Evolutionary conservation across 345 rosid genomes (phyloP), one percentile per base, ranked within the genome.

Genomic region (Brassica carinata): DNA sequence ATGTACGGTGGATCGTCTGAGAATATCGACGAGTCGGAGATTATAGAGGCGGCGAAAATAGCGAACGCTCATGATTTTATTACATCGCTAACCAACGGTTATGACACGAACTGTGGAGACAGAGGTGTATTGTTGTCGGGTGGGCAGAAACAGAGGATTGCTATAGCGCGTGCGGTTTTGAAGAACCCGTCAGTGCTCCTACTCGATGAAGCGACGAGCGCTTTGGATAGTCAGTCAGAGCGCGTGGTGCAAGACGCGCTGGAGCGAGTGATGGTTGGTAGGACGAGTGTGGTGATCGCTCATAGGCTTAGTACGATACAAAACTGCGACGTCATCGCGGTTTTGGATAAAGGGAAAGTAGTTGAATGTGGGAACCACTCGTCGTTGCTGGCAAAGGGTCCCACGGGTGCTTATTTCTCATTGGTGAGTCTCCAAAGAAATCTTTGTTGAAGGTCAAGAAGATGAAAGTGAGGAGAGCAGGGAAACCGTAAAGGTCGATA

Each of bases 31-130:
- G 90, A 90, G 64, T 81, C 87, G 0, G 94, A 90, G 59, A 84
- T 92, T 48, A 77, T 85, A 2, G 89, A 89, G 45, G 83, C 86
- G 0, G 69, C 69, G 0, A 66, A 66, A 14, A 51, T 91, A 85
- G 96, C 96, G 19, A 89, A 88, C 14, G 89, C 88, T 5, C 92
- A 91, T 62, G 94, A 89, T 36, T 89, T 91, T 55, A 87, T 91
- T 1, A 65, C 88, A 0, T 83, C 84, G 0, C 13, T 88, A 17
- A 45, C 82, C 1, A 75, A 85, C 2, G 92, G 96, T 0, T 89
- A 91, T 0, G 82, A 87, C 45, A 91, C 96, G 0, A 64, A 67
- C 76, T 87, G 92, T 3, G 91, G 92, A 2, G 90, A 89, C 9
- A 82, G 81, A 18, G 94, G 94, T 57, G 67, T 84, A 17, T 94